Base-by-base conservation (phyloP, 345 rosid species). In the Ceriops zippeliana region DNA sequence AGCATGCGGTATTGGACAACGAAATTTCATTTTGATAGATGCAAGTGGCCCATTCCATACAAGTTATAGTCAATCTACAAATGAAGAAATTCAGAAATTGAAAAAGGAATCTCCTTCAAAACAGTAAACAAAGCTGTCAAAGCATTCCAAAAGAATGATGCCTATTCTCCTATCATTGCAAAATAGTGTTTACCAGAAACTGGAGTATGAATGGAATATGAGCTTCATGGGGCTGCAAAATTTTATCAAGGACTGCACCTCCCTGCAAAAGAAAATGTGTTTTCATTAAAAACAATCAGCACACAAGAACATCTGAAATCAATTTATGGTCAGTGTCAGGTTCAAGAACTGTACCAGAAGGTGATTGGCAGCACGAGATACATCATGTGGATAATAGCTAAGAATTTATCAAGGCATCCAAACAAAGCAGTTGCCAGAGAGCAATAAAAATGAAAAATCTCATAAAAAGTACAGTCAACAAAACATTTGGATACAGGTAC, bases 41-140 rank as follows among this genome's bases (percentile, higher is more conserved):
- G 98, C 57, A 93, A 71, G 79, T 83, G 90, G 73, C 96, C 96
- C 99, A 95, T 95, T 78, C 99, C 99, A 80, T 84, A 86, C 76
- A 95, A 83, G 84, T 89, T 95, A 78, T 81, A 85, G 82, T 95
- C 97, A 63, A 95, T 84, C 99, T 95, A 75, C 52, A 64, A 71
- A 60, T 7, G 70, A 57, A 74, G 30, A 78, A 64, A 8, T 17
- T 62, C 61, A 56, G 53, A 20, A n/a, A 32, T 15, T 7, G 2
- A 52, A 30, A 58, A 17, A 26, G 59, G 13, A 60, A 6, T 34
- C 53, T 59, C 17, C 16, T 8, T 56, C 28, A 56, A 56, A 26
- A 8, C 28, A 54, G 10, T 21, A 56, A 15, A 24, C 59, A 56
- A 56, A 0, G 17, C 22, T 24, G 31, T 56, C 59, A 9, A 24